These are phyloP conservation scores for Dactylonectria estremocensis DNA, from an alignment of 2,329 filamentous ascomycete species.

Conservation along the genomic window DNA sequence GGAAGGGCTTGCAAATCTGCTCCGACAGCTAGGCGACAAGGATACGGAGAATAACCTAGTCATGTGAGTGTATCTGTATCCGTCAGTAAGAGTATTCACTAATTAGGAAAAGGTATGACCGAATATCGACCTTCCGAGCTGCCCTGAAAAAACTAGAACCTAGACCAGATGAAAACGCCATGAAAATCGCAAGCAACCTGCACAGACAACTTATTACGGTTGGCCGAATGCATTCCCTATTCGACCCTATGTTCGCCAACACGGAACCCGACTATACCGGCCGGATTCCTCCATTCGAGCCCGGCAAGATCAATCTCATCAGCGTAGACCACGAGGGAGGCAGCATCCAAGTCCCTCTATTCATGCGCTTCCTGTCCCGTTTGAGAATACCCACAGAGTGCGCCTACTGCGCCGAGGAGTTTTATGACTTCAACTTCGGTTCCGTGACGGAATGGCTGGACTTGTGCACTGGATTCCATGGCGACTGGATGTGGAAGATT, in stretches of 20 bases:
- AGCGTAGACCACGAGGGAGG: conserved; percentile 13
- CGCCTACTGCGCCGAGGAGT: conserved; percentile 19
- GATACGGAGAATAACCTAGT: conserved; percentile 14
- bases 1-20: conserved; percentile 5
- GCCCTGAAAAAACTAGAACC: not conserved
- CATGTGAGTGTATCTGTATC: not conserved
- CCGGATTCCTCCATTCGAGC: conserved; percentile 4
- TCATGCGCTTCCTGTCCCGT: conserved; percentile 11
- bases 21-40: conserved; percentile 9
- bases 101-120: conserved; percentile 8
- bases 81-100: not conserved
- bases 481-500: conserved; percentile 34
- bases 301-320: conserved; percentile 9
- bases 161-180: not conserved
- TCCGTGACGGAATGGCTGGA: conserved; percentile 19
- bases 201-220: not conserved
- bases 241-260: conserved; percentile 12
- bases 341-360: not conserved
- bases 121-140: conserved; percentile 6
- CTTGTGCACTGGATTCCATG: conserved; percentile 15
- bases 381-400: conserved; percentile 12
- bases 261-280: conserved; percentile 3
- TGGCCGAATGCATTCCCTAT: conserved; percentile 6
- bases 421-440: conserved; percentile 22
- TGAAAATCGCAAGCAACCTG: not conserved